Percentiles rank a stretch among this genome's conserved stretches.
phyloP scores from a whole-genome alignment of 768 basidiomycete genomes.

The Gymnopilus dilepis region DNA sequence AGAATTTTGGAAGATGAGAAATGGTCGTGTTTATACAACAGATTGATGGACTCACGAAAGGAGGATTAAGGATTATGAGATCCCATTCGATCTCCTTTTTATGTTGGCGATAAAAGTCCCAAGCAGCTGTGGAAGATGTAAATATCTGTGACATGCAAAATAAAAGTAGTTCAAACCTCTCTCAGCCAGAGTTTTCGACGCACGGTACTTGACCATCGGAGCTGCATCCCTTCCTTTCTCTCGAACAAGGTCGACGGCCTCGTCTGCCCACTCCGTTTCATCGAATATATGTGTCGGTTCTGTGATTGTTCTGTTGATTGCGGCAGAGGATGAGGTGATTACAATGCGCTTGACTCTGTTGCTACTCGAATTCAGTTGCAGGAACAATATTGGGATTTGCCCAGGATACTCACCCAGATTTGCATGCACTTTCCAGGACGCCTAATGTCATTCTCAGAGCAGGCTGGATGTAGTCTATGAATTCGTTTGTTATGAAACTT shows the following conservation, averaged over 20 bases:
- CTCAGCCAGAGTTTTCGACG: slow-evolving; percentile 73
- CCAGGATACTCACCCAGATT: not conserved
- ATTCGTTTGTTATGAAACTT: not conserved
- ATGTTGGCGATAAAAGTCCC: slow-evolving; percentile 48
- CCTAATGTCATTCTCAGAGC: slow-evolving; percentile 74
- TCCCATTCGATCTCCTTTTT: slow-evolving; percentile 52
- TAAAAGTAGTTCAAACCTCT: slow-evolving; percentile 40
- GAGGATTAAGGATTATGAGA: slow-evolving; percentile 56
- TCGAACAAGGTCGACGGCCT: slow-evolving; percentile 46
- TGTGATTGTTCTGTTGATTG: not conserved
- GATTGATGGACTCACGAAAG: slow-evolving; percentile 25
- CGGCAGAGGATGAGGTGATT: slow-evolving; percentile 57
- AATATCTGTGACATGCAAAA: slow-evolving; percentile 32
- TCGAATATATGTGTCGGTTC: slow-evolving; percentile 17
- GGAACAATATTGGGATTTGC: not conserved
- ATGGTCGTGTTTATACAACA: too few species aligned
- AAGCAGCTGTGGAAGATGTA: slow-evolving; percentile 47
- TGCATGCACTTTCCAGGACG: slow-evolving; percentile 62
- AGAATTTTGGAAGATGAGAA: not conserved
- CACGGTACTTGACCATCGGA: slow-evolving; percentile 48
- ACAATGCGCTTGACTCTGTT: slow-evolving; percentile 61
- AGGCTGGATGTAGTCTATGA: slow-evolving; percentile 68
- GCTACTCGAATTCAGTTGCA: slow-evolving; percentile 24
- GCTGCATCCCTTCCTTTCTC: slow-evolving; percentile 47
- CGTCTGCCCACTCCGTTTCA: slow-evolving; percentile 71